phyloP scores from a whole-genome alignment of 106 monocot genomes.

The Phalaenopsis equestris region DNA sequence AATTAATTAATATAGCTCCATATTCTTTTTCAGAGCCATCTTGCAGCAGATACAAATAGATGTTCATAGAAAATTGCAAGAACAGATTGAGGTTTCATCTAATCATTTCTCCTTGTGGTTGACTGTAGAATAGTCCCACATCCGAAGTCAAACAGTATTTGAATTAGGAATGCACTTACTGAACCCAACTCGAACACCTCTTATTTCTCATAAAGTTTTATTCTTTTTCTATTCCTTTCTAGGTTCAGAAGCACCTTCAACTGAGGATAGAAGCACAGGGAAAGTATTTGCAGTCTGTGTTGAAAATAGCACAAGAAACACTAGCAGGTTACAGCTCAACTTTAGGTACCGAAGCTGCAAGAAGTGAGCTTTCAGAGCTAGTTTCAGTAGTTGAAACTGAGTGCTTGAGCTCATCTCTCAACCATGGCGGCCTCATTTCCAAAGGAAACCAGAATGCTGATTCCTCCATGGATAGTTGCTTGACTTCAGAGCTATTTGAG shows the following conservation, averaged over 20 bases:
- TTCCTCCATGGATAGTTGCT: conserved; percentile 61
- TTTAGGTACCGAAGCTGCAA: conserved; percentile 21
- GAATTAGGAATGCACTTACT: too few relatives aligned
- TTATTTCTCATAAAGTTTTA: background rate
- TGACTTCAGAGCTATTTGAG: conserved; percentile 40
- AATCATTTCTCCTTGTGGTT: background rate
- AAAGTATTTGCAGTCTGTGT: conserved; percentile 59
- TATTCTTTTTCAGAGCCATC: conserved; percentile 28
- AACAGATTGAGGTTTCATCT: conserved; percentile 49
- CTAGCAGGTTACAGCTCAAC: conserved; percentile 25
- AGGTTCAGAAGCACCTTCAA: conserved; percentile 85
- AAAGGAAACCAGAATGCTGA: conserved; percentile 14
- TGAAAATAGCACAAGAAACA: conserved; percentile 67
- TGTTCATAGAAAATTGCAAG: conserved; percentile 54
- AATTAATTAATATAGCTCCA: background rate
- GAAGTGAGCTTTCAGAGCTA: conserved; percentile 46
- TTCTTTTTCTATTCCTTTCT: background rate
- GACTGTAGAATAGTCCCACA: too few relatives aligned
- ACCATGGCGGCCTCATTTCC: background rate
- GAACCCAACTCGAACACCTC: background rate
- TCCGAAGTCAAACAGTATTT: too few relatives aligned
- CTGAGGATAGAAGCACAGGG: conserved; percentile 79
- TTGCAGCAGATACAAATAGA: conserved; percentile 51
- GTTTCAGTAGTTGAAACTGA: conserved; percentile 28
- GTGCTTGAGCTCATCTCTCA: conserved; percentile 16